phyloP scores from a whole-genome alignment of 345 rosid genomes.

The Noccaea bulbosa region DNA sequence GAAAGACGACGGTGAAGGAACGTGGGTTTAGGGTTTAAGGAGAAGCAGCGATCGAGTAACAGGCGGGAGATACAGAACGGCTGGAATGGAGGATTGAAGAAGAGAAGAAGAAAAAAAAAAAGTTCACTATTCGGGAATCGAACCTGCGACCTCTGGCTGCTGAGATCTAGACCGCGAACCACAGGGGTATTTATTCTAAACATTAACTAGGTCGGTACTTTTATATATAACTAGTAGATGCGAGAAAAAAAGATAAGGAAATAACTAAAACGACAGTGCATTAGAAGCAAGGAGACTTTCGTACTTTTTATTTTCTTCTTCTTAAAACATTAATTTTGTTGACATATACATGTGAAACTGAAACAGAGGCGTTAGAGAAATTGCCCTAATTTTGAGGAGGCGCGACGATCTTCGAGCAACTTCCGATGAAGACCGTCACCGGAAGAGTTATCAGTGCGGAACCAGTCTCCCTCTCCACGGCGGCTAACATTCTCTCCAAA shows the following conservation, averaged over 20 bases:
- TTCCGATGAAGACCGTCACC: constrained; percentile 52
- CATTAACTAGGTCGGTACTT: fast-evolving
- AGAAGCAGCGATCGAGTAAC: constrained; percentile 26
- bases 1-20: constrained; percentile 8
- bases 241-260: no score
- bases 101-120: not conserved
- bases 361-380: not conserved
- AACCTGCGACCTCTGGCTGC: not conserved
- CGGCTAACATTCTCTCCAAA: constrained; percentile 50
- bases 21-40: constrained; percentile 41
- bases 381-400: constrained; percentile 26
- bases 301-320: not conserved
- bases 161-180: fast-evolving
- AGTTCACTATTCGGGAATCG: not conserved
- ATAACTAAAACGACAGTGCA: not conserved
- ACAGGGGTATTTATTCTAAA: not conserved
- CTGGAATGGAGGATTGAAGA: constrained; percentile 3
- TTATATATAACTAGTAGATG: not conserved
- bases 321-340: not conserved
- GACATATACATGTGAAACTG: not conserved
- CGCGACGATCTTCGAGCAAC: constrained; percentile 28
- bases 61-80: constrained; percentile 45
- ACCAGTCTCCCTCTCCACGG: constrained; percentile 46
- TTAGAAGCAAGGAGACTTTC: not conserved
- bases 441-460: constrained; percentile 42